Evolutionary conservation across 768 basidiomycete species (phyloP).

Genomic region (Wakefieldia striispora): DNA sequence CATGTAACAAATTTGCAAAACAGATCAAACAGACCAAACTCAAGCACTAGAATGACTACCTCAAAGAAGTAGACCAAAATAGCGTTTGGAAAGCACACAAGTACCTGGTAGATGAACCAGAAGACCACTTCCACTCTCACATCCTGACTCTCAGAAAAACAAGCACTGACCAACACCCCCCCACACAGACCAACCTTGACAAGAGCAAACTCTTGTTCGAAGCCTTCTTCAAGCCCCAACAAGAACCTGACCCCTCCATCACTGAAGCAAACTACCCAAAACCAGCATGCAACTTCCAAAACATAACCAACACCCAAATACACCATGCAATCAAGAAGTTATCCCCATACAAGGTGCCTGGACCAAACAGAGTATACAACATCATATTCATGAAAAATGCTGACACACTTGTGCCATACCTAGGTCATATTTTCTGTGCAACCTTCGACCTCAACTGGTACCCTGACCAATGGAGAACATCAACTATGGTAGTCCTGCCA

Average conservation of each 20-base stretch:
- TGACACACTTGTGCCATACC: constrained; percentile 4
- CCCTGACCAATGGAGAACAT: constrained; percentile 19
- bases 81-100: background rate
- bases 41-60: constrained; percentile 2
- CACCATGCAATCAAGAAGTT: background rate
- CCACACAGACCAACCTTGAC: constrained; percentile 12
- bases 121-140: background rate
- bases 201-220: constrained; percentile 18
- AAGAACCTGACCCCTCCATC: background rate
- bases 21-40: background rate
- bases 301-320: constrained; percentile 18
- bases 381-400: constrained; percentile 11
- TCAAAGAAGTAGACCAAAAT: background rate
- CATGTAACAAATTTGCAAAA: background rate
- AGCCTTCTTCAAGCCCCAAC: constrained; percentile 23
- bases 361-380: constrained; percentile 29
- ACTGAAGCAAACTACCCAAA: constrained; percentile 4
- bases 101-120: background rate
- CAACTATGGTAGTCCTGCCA: constrained; percentile 27
- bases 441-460: constrained; percentile 5
- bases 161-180: no score
- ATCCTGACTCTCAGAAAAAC: background rate
- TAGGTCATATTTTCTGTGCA: constrained; percentile 14
- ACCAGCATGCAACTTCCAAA: background rate
- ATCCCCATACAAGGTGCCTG: constrained; percentile 17